phyloP scores from a whole-genome alignment of 2,329 filamentous ascomycete species.

The Neopestalotiopsis clavispora region DNA sequence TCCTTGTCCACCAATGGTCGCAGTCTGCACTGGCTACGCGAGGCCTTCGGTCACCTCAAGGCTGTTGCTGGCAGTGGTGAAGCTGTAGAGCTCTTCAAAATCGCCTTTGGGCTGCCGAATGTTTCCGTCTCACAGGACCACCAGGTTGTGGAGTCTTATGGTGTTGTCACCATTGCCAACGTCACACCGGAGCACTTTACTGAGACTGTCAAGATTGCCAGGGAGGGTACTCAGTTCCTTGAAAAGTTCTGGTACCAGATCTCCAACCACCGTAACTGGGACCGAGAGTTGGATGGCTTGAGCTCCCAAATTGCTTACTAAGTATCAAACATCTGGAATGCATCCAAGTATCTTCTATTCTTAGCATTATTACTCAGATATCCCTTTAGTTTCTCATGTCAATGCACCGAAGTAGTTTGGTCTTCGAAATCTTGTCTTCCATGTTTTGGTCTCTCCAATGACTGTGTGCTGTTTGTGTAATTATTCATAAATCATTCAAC shows the following conservation, averaged over 20 bases:
- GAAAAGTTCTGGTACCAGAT: slow-evolving; percentile 73
- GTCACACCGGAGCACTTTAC: slow-evolving; percentile 61
- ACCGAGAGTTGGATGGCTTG: slow-evolving; percentile 75
- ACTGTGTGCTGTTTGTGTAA: too few relatives aligned
- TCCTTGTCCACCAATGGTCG: slow-evolving; percentile 72
- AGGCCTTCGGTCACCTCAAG: slow-evolving; percentile 84
- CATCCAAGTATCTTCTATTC: neutral
- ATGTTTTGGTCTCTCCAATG: too few relatives aligned
- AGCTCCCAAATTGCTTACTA: slow-evolving; percentile 72
- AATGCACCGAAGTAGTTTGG: too few relatives aligned
- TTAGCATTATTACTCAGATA: neutral
- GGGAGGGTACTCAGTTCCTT: slow-evolving; percentile 71
- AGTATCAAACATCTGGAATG: slow-evolving; percentile 3
- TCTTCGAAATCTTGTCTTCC: too few relatives aligned
- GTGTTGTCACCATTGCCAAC: slow-evolving; percentile 71
- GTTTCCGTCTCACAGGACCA: slow-evolving; percentile 48
- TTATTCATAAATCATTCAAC: too few relatives aligned
- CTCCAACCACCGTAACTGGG: slow-evolving; percentile 74
- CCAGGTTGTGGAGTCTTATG: slow-evolving; percentile 70
- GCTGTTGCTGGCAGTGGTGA: slow-evolving; percentile 78
- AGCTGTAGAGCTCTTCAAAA: slow-evolving; percentile 65
- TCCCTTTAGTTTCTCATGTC: neutral
- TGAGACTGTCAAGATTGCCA: slow-evolving; percentile 66
- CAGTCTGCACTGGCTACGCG: slow-evolving; percentile 76
- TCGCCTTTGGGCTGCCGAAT: slow-evolving; percentile 48